A percentile compares a stretch with the other conserved stretches of the same genome.
phyloP scores from a whole-genome alignment of 31 red algal genomes.

The Bonnemaisonia californica region DNA sequence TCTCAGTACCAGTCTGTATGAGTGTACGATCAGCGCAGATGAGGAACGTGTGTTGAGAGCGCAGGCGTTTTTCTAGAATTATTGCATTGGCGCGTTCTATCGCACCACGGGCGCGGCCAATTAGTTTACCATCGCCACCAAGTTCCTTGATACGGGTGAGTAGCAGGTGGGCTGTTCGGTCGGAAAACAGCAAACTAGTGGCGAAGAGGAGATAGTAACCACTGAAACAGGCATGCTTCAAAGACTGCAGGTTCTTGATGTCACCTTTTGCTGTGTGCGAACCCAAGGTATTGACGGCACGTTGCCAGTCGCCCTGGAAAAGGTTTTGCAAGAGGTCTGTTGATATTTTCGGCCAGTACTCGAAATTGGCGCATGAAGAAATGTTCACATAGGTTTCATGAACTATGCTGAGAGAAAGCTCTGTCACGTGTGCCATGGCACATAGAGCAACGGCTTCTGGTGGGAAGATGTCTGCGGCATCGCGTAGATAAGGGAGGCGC shows the following conservation, averaged over 20 bases:
- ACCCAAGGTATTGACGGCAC: not conserved
- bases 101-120: not conserved
- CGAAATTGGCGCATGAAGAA: not conserved
- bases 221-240: not conserved
- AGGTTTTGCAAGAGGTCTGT: not conserved
- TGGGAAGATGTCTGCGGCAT: not conserved
- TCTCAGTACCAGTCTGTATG: not conserved
- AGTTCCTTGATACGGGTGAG: not conserved
- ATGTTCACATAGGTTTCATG: not conserved
- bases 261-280: too few relatives aligned
- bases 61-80: not conserved
- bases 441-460: not conserved
- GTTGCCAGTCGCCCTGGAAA: not conserved
- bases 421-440: not conserved
- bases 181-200: not conserved
- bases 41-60: not conserved
- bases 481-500: not conserved
- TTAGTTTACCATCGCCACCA: not conserved
- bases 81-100: not conserved
- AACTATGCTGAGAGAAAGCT: not conserved
- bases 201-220: not conserved
- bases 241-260: not conserved
- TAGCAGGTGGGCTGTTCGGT: not conserved
- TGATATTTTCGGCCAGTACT: not conserved
- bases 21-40: not conserved